Base-by-base conservation (phyloP, 2,329 filamentous ascomycete genomes). In the Cordyceps tenuipes region DNA sequence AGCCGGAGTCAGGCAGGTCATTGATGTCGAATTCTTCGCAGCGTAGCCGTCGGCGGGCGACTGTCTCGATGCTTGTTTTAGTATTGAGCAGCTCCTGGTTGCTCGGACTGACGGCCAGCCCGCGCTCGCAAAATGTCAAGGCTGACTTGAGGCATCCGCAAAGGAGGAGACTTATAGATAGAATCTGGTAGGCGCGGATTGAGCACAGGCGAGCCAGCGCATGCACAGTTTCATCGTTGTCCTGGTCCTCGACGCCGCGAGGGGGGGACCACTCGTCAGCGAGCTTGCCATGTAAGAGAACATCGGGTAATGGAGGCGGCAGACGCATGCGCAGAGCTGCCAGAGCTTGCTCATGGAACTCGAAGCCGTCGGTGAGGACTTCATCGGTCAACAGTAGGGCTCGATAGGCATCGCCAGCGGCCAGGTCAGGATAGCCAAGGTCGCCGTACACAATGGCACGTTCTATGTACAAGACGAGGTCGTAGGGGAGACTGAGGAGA, bases 361-460 rank as follows among this genome's bases (percentile, higher is more conserved):
- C 91, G 66, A 89, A 92, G 44, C 84, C 82, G 63, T 93, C 89
- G 60, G 94, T 87, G 64, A 80, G 74, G 41, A 91, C 82, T 65
- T 94, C 90, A 69, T 97, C 93, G 17, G 89, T 82, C 51, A 99
- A 77, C 4, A 96, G 82, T n/a, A 97, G 80, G 1, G 92, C 91
- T 59, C 89, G 87, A 71, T 97, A 97, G 5, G 91, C 90, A 77
- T 97, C 92, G 39, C 91, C 90, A 12, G 88, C 87, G 5, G 91
- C 91, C 44, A 99, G 82, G 71, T 99, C 94, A 0, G 91, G 90
- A 72, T 96, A 97, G 43, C 85, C 90, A 51, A 97, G 79, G 50
- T 84, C 77, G 17, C 85, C 82, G 72, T 97, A 85, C 47, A 88
- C 77, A 39, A 82, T 76, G 26, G 90, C 90, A 36, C 92, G 84